Evolutionary conservation across 1,139 yeast genomes (phyloP), one percentile per base, ranked within the genome.

Genomic region (Candida glucosophila): DNA sequence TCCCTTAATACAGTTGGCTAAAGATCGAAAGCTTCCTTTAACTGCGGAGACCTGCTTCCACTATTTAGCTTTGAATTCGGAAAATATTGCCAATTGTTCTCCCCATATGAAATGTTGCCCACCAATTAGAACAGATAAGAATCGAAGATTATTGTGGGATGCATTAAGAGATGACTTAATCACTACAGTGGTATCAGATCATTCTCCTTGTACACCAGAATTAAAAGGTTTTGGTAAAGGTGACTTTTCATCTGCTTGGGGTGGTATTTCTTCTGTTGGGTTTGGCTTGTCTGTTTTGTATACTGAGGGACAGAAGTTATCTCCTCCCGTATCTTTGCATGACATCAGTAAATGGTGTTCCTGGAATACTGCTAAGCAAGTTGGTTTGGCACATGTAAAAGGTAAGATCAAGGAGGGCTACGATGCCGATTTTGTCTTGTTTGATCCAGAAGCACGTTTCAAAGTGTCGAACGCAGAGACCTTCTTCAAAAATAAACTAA

Each of bases 21-120:
- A 74, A 38, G 55, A 63, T 6, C 54, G 57, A 20, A 70, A 70
- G 1, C 55, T 77, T 29, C 77, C 77, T 15, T 57, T 79, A 22
- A 62, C 93, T 0, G 94, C 88, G 2, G 97, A 88, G 52, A 86
- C 97, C 0, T 86, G 96, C 50, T 88, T 83, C 71, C 97, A 88
- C 49, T 88, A 88, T 49, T 62, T 88, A 27, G 66, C 90, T 2
- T 63, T 88, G 20, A 63, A 68, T 12, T 81, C 95, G 4, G 95
- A 86, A 45, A 64, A 64, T 17, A 81, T 88, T 28, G 76, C 85
- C 14, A 67, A 73, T 42, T 71, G 81, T 33, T 73, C 78, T 12
- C 86, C 96, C 3, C 81, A 77, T 43, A 83, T 69, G 65, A 88
- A 88, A 54, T 88, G 96, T 52, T 86, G 95, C 52, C 97, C 97